These are phyloP conservation scores for Leishmania lainsoni DNA, from an alignment of 208 protist genomes.

Conservation along the genomic window DNA sequence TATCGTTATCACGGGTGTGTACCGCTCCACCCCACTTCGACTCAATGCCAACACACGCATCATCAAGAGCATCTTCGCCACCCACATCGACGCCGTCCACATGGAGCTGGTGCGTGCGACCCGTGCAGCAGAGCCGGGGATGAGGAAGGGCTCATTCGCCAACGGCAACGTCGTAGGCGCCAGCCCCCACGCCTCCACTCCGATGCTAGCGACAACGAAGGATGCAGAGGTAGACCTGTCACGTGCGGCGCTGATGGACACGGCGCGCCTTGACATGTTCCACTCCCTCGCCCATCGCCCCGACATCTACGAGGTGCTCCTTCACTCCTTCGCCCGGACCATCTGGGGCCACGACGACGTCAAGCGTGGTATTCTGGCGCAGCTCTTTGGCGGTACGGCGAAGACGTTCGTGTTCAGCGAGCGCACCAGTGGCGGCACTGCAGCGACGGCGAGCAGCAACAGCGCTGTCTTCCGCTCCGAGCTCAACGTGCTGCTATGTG, in stretches of 20 bases:
- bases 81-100: conserved; percentile 97
- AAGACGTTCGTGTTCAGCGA: conserved; percentile 91
- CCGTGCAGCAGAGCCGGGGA: conserved; percentile 1
- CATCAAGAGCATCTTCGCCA: conserved; percentile 95
- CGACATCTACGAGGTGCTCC: conserved; percentile 97
- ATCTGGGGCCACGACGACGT: conserved; percentile 99
- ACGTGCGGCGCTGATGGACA: conserved; percentile 43
- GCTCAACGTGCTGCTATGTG: conserved; percentile 99
- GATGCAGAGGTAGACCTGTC: conserved; percentile 10
- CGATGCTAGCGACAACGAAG: conserved; percentile 17
- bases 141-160: background rate
- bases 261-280: conserved; percentile 73
- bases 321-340: conserved; percentile 94
- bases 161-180: conserved; percentile 18
- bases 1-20: conserved; percentile 98
- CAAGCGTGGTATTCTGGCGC: conserved; percentile 98
- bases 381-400: conserved; percentile 98
- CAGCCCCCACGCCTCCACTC: conserved; percentile 12
- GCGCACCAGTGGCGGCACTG: background rate
- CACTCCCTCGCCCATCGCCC: conserved; percentile 70
- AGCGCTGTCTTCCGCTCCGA: conserved; percentile 92
- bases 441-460: conserved; percentile 29
- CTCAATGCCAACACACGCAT: conserved; percentile 94
- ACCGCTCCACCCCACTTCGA: conserved; percentile 93
- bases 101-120: conserved; percentile 87